phyloP scores from a whole-genome alignment of 2,329 filamentous ascomycete species.

The Simplicillium aogashimaense region DNA sequence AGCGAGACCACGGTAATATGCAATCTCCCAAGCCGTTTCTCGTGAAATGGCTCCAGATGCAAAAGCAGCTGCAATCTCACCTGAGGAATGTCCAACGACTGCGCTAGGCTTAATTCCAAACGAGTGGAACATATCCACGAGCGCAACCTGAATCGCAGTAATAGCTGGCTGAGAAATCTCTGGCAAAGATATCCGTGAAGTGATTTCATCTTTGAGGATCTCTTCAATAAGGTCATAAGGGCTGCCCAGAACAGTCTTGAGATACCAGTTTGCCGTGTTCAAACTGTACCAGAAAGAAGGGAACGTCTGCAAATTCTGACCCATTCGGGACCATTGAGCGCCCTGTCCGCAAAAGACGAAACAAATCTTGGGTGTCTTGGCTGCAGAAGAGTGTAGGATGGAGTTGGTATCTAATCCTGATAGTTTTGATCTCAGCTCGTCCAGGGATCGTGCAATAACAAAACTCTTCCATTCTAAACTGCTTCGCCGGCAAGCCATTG shows the following conservation, averaged over 20 bases:
- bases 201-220: slow-evolving; percentile 15
- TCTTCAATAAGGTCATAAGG: slow-evolving; percentile 25
- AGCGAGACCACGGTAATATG: slow-evolving; percentile 29
- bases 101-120: slow-evolving; percentile 20
- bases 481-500: slow-evolving; percentile 33
- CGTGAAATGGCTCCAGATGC: slow-evolving; percentile 24
- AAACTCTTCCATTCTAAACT: slow-evolving; percentile 30
- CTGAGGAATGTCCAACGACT: slow-evolving; percentile 35
- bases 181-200: slow-evolving; percentile 20
- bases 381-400: slow-evolving; percentile 14
- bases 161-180: slow-evolving; percentile 29
- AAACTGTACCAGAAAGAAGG: slow-evolving; percentile 30
- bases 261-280: slow-evolving; percentile 18
- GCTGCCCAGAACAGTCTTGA: slow-evolving; percentile 18
- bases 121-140: slow-evolving; percentile 27
- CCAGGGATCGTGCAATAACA: slow-evolving; percentile 22
- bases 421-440: slow-evolving; percentile 22
- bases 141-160: slow-evolving; percentile 30
- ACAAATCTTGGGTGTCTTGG: slow-evolving; percentile 19
- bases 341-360: slow-evolving; percentile 36
- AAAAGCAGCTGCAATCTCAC: slow-evolving; percentile 35
- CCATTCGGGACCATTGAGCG: slow-evolving; percentile 32
- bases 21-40: slow-evolving; percentile 28
- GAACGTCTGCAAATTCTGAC: slow-evolving; percentile 27
- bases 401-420: slow-evolving; percentile 8